Evolutionary conservation across 805 yeast genomes (phyloP).

Genomic region (Ogataea angusta): DNA sequence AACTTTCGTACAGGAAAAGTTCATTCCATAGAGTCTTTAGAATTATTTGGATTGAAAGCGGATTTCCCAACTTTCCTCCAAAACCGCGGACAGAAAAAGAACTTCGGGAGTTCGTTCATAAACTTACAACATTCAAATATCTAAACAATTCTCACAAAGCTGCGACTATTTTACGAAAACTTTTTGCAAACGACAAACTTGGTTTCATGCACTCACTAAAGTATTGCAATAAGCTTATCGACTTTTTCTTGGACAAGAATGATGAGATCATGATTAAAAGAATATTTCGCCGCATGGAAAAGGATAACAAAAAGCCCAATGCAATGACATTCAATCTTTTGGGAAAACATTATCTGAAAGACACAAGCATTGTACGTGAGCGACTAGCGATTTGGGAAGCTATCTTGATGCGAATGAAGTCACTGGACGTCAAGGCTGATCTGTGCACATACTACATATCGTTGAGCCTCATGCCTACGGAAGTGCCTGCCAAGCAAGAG

Average conservation of each 20-base stretch:
- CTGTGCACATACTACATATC: slow-evolving; percentile 22
- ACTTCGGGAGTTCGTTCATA: slow-evolving; percentile 10
- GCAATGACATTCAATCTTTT: slow-evolving; percentile 23
- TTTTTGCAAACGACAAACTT: slow-evolving; percentile 9
- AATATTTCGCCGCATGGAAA: slow-evolving; percentile 38
- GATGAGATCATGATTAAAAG: slow-evolving; percentile 42
- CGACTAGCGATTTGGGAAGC: slow-evolving; percentile 19
- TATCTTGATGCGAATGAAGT: slow-evolving; percentile 14
- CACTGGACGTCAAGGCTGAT: slow-evolving; percentile 16
- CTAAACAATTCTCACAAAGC: slow-evolving; percentile 16
- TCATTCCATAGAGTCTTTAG: slow-evolving; percentile 17
- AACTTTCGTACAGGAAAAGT: slow-evolving; percentile 6
- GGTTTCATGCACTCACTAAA: slow-evolving; percentile 8
- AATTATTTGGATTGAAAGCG: slow-evolving; percentile 12
- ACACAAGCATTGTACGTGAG: slow-evolving; percentile 11
- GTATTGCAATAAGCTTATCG: slow-evolving; percentile 27
- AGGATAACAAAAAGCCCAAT: slow-evolving; percentile 14
- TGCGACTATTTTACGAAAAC: slow-evolving; percentile 11
- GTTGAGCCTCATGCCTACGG: slow-evolving; percentile 19
- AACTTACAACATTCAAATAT: slow-evolving; percentile 18
- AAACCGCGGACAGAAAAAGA: slow-evolving; percentile 6
- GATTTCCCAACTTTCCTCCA: slow-evolving; percentile 8
- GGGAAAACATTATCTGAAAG: slow-evolving; percentile 19
- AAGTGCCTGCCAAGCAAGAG: slow-evolving; percentile 10
- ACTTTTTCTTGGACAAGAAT: slow-evolving; percentile 35